Evolutionary conservation across 2,329 filamentous ascomycete species (phyloP), one percentile per base, ranked within the genome.

Genomic region (Pyrenophora teres): DNA sequence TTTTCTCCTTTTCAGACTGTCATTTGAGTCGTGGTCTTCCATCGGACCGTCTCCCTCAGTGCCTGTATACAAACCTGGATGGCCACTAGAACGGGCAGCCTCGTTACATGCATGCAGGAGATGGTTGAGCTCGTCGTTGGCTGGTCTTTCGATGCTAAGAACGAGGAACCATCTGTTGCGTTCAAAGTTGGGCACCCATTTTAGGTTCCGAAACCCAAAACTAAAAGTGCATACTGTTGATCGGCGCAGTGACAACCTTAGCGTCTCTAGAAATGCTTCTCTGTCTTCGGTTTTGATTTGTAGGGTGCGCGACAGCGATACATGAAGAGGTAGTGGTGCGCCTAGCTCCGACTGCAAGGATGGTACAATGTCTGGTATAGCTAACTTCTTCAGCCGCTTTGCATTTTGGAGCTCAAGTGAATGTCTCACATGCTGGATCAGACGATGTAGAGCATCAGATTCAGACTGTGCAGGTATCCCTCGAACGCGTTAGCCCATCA

Each of bases 291-390:
- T 92, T 40, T 79, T 78, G 27, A 99, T 83, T 10, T 86, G 82
- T 43, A 97, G 77, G 0, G 94, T 88, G 5, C 90, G 83, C 6
- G 94, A 97, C 6, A 99, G 81, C 62, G 92, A 96, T 66, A 99
- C 86, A 74, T 99, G 94, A 40, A 99, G 80, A 3, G 93, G 93
- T 42, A 90, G 78, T 4, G 88, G 86, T 5, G 86, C 85, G 51
- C 86, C 89, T 0, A 97, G 82, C 52, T 94, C 89, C 57, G 87
- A 95, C 36, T 82, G 83, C 5, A 97, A 77, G 53, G 94, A 85
- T 57, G 83, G 87, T 57, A 87, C 81, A 15, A 94, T 77, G 45
- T 76, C 62, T 44, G 67, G 69, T 38, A 70, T 45, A 18, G 60
- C 48, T 13, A 70, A 32, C n/a, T 59, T 54, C 40, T 65, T 70